phyloP scores from a whole-genome alignment of 1,284 basidiomycete genomes.

The Prillingera fragicola region DNA sequence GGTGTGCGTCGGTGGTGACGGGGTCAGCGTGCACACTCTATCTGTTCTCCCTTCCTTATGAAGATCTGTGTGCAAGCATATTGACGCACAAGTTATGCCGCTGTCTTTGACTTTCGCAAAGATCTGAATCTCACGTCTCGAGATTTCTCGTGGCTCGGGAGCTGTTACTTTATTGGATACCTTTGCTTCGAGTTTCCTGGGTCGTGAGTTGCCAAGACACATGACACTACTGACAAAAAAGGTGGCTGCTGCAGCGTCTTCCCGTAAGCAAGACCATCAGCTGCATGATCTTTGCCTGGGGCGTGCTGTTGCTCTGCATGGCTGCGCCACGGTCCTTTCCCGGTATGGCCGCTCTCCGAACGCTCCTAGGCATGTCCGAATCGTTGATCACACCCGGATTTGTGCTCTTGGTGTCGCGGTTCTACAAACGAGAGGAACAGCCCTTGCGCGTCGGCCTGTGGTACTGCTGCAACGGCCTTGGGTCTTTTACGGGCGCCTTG shows the following conservation, averaged over 20 bases:
- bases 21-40: no score
- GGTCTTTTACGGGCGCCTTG: slow-evolving; percentile 30
- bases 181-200: slow-evolving; percentile 35
- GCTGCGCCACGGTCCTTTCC: slow-evolving; percentile 36
- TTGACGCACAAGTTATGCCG: slow-evolving; percentile 30
- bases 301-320: slow-evolving; percentile 36
- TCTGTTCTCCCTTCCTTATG: no score
- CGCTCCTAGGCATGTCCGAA: slow-evolving; percentile 40
- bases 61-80: no score
- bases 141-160: slow-evolving; percentile 34
- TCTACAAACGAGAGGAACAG: slow-evolving; percentile 44
- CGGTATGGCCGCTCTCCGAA: slow-evolving; percentile 35
- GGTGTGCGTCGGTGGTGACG: no score
- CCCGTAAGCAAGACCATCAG: slow-evolving; percentile 31
- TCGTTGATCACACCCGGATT: slow-evolving; percentile 44
- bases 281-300: slow-evolving; percentile 36
- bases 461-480: slow-evolving; percentile 38
- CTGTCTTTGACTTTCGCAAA: slow-evolving; percentile 36
- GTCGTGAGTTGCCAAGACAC: no score
- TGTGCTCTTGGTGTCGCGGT: slow-evolving; percentile 38
- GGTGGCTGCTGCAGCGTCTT: slow-evolving; percentile 27
- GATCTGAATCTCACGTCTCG: slow-evolving; percentile 31
- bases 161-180: slow-evolving; percentile 28
- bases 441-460: slow-evolving; percentile 34
- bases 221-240: no score